Base-by-base conservation (phyloP, 192 early-diverging fungal genomes). In the Mortierella claussenii region DNA sequence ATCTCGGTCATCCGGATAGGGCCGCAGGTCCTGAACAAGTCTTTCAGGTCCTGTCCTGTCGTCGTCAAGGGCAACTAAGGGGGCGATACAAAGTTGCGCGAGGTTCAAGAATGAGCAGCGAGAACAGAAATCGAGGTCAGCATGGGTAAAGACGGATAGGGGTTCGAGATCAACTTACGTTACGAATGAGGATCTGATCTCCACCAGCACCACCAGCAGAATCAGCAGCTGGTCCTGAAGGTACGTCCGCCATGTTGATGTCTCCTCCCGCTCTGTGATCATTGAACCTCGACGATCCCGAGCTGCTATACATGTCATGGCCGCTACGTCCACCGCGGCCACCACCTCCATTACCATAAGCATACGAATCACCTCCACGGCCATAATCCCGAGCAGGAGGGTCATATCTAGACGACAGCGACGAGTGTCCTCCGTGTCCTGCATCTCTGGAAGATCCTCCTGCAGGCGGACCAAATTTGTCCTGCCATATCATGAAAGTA, bases 51-150 rank as follows among this genome's bases (percentile, higher is more conserved):
- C 34, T 86, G 79, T 56, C 81, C 75, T 10, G 84, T 88, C 15
- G 87, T 88, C 18, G 85, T 79, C 17, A 82, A 85, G 1, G 87
- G 85, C n/a, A 88, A 44, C 87, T 88, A 51, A 47, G 8, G 23
- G 47, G 2, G n/a, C n/a, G n/a, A 49, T 5, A 24, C 5, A 49
- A 49, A 5, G 21, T 49, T 8, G 21, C 9, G 23, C 47, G 27
- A 13, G 4, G 4, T 45, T 15, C 20, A 20, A 45, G 43, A 45
- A 6, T 15, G 9, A 11, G 33, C 11, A n/a, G n/a, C 42, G 20
- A 44, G 3, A 0, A 10, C 18, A 40, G 28, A 11, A 10, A 20
- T 18, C 8, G 9, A 30, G 4, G 23, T 24, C 4, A 13, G 40
- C 40, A 17, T 42, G 8, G 40, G 8, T 11, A 49, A 17, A 49